A percentile compares a stretch with the other conserved stretches of the same genome.
phyloP scores from a whole-genome alignment of 108 stramenopile species.

The Cylindrotheca closterium region DNA sequence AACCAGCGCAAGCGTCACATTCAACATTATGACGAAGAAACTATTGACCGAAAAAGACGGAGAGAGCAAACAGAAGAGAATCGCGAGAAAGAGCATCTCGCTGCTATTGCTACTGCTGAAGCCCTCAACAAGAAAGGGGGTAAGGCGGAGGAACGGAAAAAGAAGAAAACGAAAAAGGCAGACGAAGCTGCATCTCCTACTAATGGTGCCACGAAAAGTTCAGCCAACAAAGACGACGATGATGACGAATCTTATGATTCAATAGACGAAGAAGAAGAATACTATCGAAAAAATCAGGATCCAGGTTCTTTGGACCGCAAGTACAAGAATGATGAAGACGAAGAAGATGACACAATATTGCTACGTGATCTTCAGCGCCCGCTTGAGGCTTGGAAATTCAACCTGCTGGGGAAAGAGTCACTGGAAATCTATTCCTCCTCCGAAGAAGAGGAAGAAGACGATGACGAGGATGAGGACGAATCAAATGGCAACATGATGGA shows the following conservation, averaged over 20 bases:
- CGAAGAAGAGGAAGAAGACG: slow-evolving; percentile 28
- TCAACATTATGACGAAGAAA: slow-evolving; percentile 40
- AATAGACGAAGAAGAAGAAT: slow-evolving; percentile 69
- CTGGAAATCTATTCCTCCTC: slow-evolving; percentile 38
- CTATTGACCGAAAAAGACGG: slow-evolving; percentile 45
- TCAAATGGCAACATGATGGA: slow-evolving; percentile 21
- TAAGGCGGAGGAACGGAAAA: slow-evolving; percentile 19
- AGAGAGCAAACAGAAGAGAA: slow-evolving; percentile 33
- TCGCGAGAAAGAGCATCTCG: slow-evolving; percentile 20
- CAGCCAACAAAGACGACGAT: slow-evolving; percentile 40
- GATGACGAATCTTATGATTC: slow-evolving; percentile 72
- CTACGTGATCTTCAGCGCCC: slow-evolving; percentile 75
- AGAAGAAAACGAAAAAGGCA: slow-evolving; percentile 36
- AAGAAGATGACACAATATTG: slow-evolving; percentile 55
- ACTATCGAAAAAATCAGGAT: slow-evolving; percentile 50
- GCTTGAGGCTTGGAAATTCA: slow-evolving; percentile 78
- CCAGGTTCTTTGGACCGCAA: slow-evolving; percentile 10
- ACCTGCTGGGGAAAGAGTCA: slow-evolving; percentile 70
- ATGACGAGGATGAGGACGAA: slow-evolving; percentile 21
- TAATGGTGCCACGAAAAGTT: slow-evolving; percentile 23
- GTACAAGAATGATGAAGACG: slow-evolving; percentile 39
- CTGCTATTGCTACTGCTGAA: slow-evolving; percentile 40
- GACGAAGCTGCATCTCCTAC: slow-evolving; percentile 12
- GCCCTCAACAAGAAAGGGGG: slow-evolving; percentile 28
- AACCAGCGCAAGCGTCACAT: slow-evolving; percentile 50